phyloP scores from a whole-genome alignment of 2,329 filamentous ascomycete genomes.

The Penicillium sp. region DNA sequence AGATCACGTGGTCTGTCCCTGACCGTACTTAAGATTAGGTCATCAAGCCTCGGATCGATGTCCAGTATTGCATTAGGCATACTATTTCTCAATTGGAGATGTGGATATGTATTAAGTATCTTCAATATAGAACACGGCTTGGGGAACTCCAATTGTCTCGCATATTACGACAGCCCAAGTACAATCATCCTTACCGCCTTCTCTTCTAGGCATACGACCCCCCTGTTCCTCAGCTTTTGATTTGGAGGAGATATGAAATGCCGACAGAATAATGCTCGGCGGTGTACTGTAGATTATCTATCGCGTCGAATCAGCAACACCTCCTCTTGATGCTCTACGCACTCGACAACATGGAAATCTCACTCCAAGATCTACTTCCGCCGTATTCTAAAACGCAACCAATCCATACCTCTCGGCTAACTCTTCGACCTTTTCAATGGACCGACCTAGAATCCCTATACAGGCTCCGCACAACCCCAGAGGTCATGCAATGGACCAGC shows the following conservation, averaged over 20 bases:
- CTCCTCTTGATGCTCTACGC: background rate
- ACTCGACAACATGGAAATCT: background rate
- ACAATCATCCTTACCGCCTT: background rate
- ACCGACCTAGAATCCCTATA: background rate
- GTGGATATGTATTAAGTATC: too few species aligned
- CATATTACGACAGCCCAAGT: background rate
- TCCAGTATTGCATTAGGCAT: background rate
- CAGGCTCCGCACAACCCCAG: background rate
- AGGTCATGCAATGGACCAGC: constrained; percentile 4
- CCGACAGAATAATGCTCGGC: background rate
- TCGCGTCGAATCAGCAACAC: background rate
- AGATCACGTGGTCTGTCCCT: constrained; percentile 6
- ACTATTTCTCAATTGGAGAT: background rate
- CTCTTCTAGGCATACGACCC: background rate
- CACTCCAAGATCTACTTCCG: background rate
- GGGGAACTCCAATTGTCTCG: background rate
- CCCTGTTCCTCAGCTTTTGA: background rate
- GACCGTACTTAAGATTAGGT: background rate
- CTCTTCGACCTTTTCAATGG: constrained; percentile 1
- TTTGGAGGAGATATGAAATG: background rate
- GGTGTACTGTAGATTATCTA: background rate
- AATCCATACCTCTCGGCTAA: background rate
- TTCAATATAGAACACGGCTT: too few species aligned
- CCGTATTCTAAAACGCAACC: background rate
- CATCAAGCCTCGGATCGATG: background rate